phyloP scores from a whole-genome alignment of 2,329 filamentous ascomycete genomes.

The Metarhizium anisopliae region DNA sequence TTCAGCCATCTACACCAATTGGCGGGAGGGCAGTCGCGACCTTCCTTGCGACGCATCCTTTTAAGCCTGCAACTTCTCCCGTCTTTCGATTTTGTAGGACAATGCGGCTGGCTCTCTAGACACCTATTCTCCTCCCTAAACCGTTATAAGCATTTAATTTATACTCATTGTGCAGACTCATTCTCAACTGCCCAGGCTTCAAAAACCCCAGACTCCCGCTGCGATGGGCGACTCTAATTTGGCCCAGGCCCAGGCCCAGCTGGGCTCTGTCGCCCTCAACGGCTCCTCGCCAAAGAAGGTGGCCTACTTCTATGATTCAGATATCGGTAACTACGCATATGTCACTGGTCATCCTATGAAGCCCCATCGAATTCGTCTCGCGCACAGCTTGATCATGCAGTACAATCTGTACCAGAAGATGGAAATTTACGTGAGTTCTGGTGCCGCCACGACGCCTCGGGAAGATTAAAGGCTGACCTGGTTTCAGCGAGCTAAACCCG shows the following conservation, averaged over 20 bases:
- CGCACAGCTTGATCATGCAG: constrained; percentile 91
- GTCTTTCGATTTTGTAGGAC: background rate
- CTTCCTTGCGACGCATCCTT: background rate
- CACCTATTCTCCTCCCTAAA: background rate
- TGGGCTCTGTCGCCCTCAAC: constrained; percentile 38
- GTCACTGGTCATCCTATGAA: constrained; percentile 98
- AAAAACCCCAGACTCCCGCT: background rate
- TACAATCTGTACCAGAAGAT: constrained; percentile 95
- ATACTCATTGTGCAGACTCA: background rate
- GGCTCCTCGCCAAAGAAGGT: constrained; percentile 62
- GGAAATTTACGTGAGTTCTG: constrained; percentile 75
- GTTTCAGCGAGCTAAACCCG: constrained; percentile 68
- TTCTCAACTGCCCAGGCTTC: background rate
- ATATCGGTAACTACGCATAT: constrained; percentile 97
- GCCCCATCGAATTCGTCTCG: constrained; percentile 87
- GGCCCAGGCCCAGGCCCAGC: constrained; percentile 19
- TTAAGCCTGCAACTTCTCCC: background rate
- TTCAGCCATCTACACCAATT: background rate
- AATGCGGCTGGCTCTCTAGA: background rate
- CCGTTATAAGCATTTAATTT: background rate
- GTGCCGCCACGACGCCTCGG: background rate
- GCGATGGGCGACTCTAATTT: constrained; percentile 28
- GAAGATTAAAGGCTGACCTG: background rate
- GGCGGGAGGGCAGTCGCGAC: background rate
- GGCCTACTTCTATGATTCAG: constrained; percentile 96